phyloP scores from a whole-genome alignment of 768 basidiomycete species.

The Pilatotrama ljubarskyi region DNA sequence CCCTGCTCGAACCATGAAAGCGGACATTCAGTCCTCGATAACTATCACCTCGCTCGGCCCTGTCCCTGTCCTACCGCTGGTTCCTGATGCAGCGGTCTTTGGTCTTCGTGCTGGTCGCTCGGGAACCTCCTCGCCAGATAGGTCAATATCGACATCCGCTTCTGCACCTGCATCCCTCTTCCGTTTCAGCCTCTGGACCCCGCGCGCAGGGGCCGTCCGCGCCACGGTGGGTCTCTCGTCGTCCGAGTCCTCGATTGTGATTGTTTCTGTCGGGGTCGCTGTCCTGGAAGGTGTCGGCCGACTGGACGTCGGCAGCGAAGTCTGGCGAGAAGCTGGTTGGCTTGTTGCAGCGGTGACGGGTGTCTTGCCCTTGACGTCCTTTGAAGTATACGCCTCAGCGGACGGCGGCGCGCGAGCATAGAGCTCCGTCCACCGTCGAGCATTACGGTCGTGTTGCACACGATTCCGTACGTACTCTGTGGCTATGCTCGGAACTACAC shows the following conservation, averaged over 20 bases:
- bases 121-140: conserved; percentile 7
- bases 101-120: conserved; percentile 7
- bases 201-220: not conserved
- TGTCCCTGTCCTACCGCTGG: not conserved
- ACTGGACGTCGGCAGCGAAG: not conserved
- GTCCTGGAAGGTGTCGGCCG: not conserved
- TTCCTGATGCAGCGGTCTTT: conserved; percentile 4
- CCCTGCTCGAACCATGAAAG: too few relatives aligned
- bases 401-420: conserved; percentile 56
- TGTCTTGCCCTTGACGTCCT: conserved; percentile 18
- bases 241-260: conserved; percentile 33
- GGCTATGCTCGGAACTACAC: conserved; percentile 68
- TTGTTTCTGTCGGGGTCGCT: conserved; percentile 15
- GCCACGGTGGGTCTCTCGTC: conserved; percentile 14
- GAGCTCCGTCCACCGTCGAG: conserved; percentile 73
- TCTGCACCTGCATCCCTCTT: conserved; percentile 19
- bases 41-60: conserved; percentile 29
- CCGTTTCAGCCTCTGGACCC: conserved; percentile 19
- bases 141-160: conserved; percentile 11
- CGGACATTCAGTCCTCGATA: conserved; percentile 27
- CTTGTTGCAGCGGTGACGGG: not conserved
- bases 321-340: not conserved
- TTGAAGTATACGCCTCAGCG: conserved; percentile 30
- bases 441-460: conserved; percentile 71
- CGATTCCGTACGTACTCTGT: conserved; percentile 67